A percentile compares a stretch with the other conserved stretches of the same genome.
Conservation (phyloP, 2,329 filamentous ascomycete genomes). For the Penicillium palitans region DNA sequence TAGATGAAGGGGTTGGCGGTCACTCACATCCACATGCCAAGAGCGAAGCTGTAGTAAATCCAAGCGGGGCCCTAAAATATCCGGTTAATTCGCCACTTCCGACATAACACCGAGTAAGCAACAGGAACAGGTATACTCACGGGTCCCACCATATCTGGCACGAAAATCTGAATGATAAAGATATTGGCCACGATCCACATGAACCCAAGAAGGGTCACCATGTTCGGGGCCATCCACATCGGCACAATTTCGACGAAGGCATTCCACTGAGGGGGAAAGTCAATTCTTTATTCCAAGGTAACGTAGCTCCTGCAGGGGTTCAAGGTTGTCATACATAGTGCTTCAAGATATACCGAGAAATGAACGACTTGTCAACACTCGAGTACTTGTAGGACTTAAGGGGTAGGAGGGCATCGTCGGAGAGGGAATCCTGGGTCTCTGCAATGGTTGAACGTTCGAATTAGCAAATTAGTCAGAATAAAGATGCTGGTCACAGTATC, state of each 20-base stretch:
- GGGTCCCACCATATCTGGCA: conserved; percentile 88
- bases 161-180: conserved; percentile 69
- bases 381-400: conserved; percentile 97
- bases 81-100: conserved; percentile 15
- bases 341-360: conserved; percentile 89
- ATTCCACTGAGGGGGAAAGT: conserved; percentile 72
- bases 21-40: conserved; percentile 86
- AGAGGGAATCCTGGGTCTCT: conserved; percentile 61
- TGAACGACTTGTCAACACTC: conserved; percentile 89
- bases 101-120: background rate
- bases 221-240: conserved; percentile 95
- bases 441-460: background rate
- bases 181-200: conserved; percentile 90
- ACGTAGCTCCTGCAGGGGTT: too few species aligned
- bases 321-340: conserved; percentile 72
- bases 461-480: background rate
- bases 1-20: background rate
- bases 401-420: conserved; percentile 85
- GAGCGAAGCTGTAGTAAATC: conserved; percentile 94
- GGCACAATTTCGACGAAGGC: conserved; percentile 87
- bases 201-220: conserved; percentile 94
- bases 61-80: conserved; percentile 71
- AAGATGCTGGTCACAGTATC: background rate
- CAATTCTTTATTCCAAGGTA: background rate
- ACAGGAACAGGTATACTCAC: conserved; percentile 53